These are phyloP conservation scores for Leccinum sublutescens DNA, from an alignment of 768 basidiomycete species.

Conservation along the genomic window DNA sequence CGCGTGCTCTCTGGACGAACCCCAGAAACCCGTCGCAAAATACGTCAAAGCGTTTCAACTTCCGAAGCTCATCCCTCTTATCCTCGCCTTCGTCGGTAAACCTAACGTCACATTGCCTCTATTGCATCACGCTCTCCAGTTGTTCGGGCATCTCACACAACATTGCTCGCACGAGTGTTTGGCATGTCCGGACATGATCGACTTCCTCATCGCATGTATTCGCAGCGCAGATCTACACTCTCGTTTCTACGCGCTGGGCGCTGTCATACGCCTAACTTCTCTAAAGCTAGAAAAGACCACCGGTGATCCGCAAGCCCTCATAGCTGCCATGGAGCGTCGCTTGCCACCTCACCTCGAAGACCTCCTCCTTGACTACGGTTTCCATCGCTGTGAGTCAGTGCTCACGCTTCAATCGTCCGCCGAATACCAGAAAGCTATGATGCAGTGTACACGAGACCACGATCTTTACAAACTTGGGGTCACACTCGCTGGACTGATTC, in stretches of 20 bases:
- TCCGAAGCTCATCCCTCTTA: no score
- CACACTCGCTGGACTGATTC: conserved; percentile 47
- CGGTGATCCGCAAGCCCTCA: conserved; percentile 47
- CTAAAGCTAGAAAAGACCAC: conserved; percentile 41
- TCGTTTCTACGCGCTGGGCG: conserved; percentile 41
- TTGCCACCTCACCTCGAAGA: conserved; percentile 47
- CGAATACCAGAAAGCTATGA: conserved; percentile 55
- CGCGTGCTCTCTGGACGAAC: no score
- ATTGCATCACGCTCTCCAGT: no score
- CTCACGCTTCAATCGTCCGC: conserved; percentile 38
- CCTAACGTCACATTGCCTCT: no score
- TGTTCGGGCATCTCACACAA: no score
- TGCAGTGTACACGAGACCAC: conserved; percentile 42
- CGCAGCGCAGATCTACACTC: no score
- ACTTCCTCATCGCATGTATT: no score
- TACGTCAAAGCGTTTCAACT: no score
- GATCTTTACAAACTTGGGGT: conserved; percentile 53
- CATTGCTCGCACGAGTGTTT: no score
- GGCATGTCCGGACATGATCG: no score
- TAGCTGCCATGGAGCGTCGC: conserved; percentile 41
- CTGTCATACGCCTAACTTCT: conserved; percentile 48
- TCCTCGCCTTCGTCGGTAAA: no score
- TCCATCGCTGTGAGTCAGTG: conserved; percentile 43
- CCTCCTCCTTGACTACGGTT: conserved; percentile 48
- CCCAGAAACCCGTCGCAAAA: no score